Evolutionary conservation across 352 stramenopile species (phyloP).

Genomic region (Phytophthora rubi): DNA sequence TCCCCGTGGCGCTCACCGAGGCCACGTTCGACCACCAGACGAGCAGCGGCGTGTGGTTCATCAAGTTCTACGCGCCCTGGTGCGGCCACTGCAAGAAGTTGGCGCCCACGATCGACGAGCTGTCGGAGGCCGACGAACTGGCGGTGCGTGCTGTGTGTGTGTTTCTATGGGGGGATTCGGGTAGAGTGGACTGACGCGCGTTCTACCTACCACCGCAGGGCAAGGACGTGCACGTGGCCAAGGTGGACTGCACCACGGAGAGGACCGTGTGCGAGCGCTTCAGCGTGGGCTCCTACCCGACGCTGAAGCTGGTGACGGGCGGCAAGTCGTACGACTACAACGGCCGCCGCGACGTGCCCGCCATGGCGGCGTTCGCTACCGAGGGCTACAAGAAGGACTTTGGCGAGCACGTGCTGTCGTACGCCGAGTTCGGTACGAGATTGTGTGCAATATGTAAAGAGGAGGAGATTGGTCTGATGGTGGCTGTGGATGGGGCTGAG

Average conservation of each 20-base stretch:
- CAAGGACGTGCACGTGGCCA: conserved; percentile 63
- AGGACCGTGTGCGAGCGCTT: conserved; percentile 81
- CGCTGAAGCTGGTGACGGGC: conserved; percentile 72
- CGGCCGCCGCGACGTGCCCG: conserved; percentile 57
- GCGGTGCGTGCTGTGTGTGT: neutral
- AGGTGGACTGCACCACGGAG: conserved; percentile 84
- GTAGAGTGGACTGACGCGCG: neutral
- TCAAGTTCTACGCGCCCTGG: conserved; percentile 90
- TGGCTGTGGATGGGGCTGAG: neutral
- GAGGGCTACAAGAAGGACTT: conserved; percentile 77
- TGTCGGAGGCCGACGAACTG: conserved; percentile 51
- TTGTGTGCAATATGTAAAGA: neutral
- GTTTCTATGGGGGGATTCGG: neutral
- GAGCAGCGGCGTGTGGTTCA: conserved; percentile 62
- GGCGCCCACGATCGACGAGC: conserved; percentile 63
- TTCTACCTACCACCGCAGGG: neutral
- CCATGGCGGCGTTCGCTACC: conserved; percentile 61
- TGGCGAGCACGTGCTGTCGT: conserved; percentile 62
- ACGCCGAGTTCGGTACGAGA: conserved; percentile 48
- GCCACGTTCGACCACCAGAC: conserved; percentile 70
- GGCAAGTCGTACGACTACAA: conserved; percentile 79
- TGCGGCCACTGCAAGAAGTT: conserved; percentile 88
- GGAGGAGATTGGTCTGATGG: neutral
- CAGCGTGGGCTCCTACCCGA: conserved; percentile 82
- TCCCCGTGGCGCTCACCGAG: conserved; percentile 48